Percentiles rank a stretch among this genome's conserved stretches.
These are phyloP conservation scores for Psilocybe sp. DNA, from an alignment of 768 basidiomycete species.

Conservation along the genomic window DNA sequence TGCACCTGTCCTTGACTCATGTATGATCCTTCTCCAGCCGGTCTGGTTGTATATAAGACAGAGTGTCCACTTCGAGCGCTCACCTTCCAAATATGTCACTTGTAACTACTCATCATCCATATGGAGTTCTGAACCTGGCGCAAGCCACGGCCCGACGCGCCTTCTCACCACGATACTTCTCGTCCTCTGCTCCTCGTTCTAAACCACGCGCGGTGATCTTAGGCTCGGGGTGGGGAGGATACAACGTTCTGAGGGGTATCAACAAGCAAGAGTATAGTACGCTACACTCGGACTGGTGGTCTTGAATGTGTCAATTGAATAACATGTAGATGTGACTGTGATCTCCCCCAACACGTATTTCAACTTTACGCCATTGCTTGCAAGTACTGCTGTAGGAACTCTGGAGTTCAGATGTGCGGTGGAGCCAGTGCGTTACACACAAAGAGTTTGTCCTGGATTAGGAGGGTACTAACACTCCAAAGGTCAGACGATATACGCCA, in stretches of 20 bases:
- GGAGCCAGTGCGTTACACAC: conserved; percentile 59
- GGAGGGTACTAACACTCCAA: not conserved
- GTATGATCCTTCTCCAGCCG: not conserved
- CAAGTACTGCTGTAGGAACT: conserved; percentile 76
- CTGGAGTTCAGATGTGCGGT: conserved; percentile 79
- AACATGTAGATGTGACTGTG: conserved; percentile 54
- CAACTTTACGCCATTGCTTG: conserved; percentile 67
- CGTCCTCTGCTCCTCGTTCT: conserved; percentile 29
- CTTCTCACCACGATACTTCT: conserved; percentile 30
- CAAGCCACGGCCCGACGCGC: not conserved
- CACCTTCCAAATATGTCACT: not conserved
- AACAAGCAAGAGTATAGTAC: conserved; percentile 73
- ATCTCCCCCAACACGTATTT: conserved; percentile 68
- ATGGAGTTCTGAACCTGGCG: not conserved
- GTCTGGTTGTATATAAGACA: not conserved
- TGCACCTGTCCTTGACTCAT: not conserved
- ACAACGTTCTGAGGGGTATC: conserved; percentile 60
- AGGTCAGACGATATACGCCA: conserved; percentile 58
- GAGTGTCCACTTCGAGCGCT: not conserved
- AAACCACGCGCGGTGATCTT: conserved; percentile 60
- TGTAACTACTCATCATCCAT: not conserved
- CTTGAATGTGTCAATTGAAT: not conserved
- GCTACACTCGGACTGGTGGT: not conserved
- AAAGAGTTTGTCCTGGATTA: not conserved
- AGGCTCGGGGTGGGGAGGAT: conserved; percentile 80